Evolutionary conservation across 2,329 filamentous ascomycete genomes (phyloP).

Genomic region (Hymenotorrendiella dingleyae): DNA sequence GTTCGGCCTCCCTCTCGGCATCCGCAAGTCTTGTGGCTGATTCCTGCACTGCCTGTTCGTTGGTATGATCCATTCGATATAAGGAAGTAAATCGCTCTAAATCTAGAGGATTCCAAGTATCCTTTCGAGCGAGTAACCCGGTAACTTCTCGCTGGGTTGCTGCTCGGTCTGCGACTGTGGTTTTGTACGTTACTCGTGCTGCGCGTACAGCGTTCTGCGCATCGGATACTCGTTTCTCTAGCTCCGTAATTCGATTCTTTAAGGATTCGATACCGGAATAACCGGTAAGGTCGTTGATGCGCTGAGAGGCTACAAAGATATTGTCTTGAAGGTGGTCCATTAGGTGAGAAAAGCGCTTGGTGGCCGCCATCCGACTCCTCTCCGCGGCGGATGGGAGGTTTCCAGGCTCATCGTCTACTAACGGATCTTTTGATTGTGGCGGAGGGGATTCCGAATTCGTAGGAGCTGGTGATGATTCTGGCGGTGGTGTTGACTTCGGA

Average conservation of each 20-base stretch:
- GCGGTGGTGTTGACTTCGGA: slow-evolving; percentile 20
- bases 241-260: slow-evolving; percentile 68
- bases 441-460: not conserved
- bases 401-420: slow-evolving; percentile 14
- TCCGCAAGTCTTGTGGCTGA: slow-evolving; percentile 67
- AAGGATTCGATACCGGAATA: slow-evolving; percentile 87
- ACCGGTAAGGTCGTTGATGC: slow-evolving; percentile 89
- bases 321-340: slow-evolving; percentile 90
- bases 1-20: slow-evolving; percentile 75
- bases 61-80: slow-evolving; percentile 86
- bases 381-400: slow-evolving; percentile 43
- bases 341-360: slow-evolving; percentile 54
- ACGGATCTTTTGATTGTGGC: not conserved
- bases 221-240: slow-evolving; percentile 51
- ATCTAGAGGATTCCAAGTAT: slow-evolving; percentile 80
- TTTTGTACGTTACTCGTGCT: slow-evolving; percentile 71
- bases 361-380: slow-evolving; percentile 37
- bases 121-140: slow-evolving; percentile 85
- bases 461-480: slow-evolving; percentile 1
- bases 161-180: slow-evolving; percentile 78
- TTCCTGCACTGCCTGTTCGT: slow-evolving; percentile 75
- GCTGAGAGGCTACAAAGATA: slow-evolving; percentile 76
- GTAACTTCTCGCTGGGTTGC: slow-evolving; percentile 93
- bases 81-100: slow-evolving; percentile 91
- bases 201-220: slow-evolving; percentile 62